phyloP scores from a whole-genome alignment of 306 rosid species.

The Begonia masoniana region DNA sequence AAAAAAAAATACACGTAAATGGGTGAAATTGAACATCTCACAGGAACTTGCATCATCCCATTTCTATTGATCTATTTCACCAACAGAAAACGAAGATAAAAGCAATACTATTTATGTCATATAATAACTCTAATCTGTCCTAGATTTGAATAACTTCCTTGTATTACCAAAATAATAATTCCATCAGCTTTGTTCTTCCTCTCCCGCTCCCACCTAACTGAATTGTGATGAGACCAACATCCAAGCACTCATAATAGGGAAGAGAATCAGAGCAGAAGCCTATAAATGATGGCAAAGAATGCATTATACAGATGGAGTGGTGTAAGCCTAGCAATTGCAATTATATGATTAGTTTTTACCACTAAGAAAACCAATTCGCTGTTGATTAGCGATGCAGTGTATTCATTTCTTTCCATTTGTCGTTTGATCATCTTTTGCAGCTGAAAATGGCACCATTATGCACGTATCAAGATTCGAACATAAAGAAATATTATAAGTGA shows the following conservation, averaged over 20 bases:
- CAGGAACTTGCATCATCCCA: too few relatives aligned
- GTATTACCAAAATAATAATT: too few relatives aligned
- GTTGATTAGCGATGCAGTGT: constrained; percentile 46
- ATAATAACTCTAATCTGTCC: too few relatives aligned
- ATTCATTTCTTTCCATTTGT: constrained; percentile 51
- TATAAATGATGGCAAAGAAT: constrained; percentile 16
- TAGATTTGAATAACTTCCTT: too few relatives aligned
- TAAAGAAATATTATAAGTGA: not conserved
- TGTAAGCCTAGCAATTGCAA: constrained; percentile 3
- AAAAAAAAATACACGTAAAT: too few relatives aligned
- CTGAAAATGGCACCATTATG: constrained; percentile 23
- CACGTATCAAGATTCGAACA: not conserved
- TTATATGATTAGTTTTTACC: constrained; percentile 30
- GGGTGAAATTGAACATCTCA: too few relatives aligned
- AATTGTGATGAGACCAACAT: constrained; percentile 44
- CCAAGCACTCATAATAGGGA: constrained; percentile 75
- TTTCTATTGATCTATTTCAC: too few relatives aligned
- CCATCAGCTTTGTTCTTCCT: too few relatives aligned
- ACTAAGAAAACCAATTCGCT: constrained; percentile 58
- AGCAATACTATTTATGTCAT: too few relatives aligned
- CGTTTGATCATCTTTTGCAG: constrained; percentile 59
- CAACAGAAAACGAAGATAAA: too few relatives aligned
- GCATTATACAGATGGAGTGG: constrained; percentile 11
- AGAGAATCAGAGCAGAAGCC: constrained; percentile 65
- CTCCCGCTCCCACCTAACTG: constrained; percentile 3